A percentile compares a stretch with the other conserved stretches of the same genome.
These are phyloP conservation scores for Pseudovirgaria hyperparasitica DNA, from an alignment of 2,329 filamentous ascomycete genomes.

Conservation along the genomic window DNA sequence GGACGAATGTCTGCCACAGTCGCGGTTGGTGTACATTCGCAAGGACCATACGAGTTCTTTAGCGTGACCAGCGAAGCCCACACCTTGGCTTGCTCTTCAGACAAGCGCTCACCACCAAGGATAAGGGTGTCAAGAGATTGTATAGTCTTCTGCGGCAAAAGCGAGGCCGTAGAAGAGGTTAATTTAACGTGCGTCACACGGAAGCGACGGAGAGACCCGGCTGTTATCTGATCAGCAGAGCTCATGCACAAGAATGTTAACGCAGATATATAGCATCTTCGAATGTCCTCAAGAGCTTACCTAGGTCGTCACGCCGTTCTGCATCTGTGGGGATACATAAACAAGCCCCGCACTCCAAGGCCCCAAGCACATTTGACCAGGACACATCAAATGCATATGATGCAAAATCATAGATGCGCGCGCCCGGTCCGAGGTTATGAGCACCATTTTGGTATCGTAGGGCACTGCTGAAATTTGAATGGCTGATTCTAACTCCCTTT, in stretches of 20 bases:
- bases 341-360: constrained; percentile 35
- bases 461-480: constrained; percentile 29
- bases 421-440: too few species aligned
- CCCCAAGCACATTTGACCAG: constrained; percentile 11
- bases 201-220: constrained; percentile 1
- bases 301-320: constrained; percentile 40
- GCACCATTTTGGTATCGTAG: too few species aligned
- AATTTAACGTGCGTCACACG: constrained; percentile 2
- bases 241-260: too few species aligned
- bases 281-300: too few species aligned
- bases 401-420: constrained; percentile 12
- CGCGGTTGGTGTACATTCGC: constrained; percentile 1
- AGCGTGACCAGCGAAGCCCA: constrained; percentile 8
- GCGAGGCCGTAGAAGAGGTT: constrained; percentile 1
- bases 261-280: too few species aligned
- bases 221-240: neutral
- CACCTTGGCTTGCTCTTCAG: constrained; percentile 1
- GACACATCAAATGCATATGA: constrained; percentile 12
- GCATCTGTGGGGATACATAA: constrained; percentile 44
- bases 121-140: constrained; percentile 1
- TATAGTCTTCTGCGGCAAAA: constrained; percentile 1
- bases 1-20: constrained; percentile 3
- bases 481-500: constrained; percentile 60
- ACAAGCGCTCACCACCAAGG: constrained; percentile 7
- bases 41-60: constrained; percentile 10